These are phyloP conservation scores for Cladophialophora psammophila DNA, from an alignment of 2,329 filamentous ascomycete species.

Conservation along the genomic window DNA sequence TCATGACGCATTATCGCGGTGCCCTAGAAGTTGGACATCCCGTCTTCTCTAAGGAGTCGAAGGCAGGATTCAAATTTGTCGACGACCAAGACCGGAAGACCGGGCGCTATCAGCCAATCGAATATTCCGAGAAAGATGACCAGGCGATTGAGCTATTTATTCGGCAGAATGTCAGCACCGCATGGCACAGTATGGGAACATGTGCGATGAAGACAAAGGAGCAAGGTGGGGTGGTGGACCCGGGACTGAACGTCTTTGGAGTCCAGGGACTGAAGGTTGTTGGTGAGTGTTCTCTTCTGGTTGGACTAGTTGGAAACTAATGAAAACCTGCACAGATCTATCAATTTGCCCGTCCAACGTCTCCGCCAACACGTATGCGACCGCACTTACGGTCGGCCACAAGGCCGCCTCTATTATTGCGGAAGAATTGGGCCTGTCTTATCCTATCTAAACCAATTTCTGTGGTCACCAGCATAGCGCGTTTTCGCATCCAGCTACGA, in stretches of 20 bases:
- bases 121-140: conserved; percentile 59
- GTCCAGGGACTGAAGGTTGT: not conserved
- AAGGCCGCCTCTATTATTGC: not conserved
- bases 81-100: conserved; percentile 28
- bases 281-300: conserved; percentile 16
- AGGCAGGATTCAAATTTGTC: conserved; percentile 48
- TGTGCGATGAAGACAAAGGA: not conserved
- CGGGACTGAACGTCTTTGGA: not conserved
- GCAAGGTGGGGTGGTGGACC: not conserved
- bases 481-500: too few relatives aligned
- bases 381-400: not conserved
- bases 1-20: conserved; percentile 60
- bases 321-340: too few relatives aligned
- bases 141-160: conserved; percentile 50
- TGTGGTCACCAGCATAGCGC: too few relatives aligned
- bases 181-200: conserved; percentile 42
- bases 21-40: conserved; percentile 50
- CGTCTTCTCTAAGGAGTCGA: conserved; percentile 50
- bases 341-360: not conserved
- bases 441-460: too few relatives aligned
- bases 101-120: conserved; percentile 49
- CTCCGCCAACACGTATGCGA: not conserved
- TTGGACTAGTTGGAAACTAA: too few relatives aligned
- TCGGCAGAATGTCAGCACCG: conserved; percentile 25
- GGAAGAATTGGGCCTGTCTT: not conserved